Percentiles rank a stretch among this genome's conserved stretches.
Conservation (phyloP, 352 stramenopile species). For the Globisporangium uncinulatum region DNA sequence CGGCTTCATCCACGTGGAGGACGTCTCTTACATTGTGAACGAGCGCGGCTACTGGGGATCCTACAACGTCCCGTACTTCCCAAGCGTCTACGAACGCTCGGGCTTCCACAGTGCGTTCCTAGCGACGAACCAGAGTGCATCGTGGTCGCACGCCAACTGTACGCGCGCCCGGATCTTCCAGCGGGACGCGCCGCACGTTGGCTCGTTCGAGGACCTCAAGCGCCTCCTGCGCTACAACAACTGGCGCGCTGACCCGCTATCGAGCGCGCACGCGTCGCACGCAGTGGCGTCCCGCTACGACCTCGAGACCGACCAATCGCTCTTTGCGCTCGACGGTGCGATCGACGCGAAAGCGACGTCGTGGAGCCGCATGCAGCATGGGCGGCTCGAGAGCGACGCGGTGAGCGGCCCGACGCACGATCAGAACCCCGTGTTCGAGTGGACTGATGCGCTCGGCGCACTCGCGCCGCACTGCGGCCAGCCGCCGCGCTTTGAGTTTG, state of each 20-base stretch:
- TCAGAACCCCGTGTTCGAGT: conserved; percentile 56
- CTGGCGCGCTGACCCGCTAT: conserved; percentile 48
- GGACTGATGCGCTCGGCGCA: conserved; percentile 26
- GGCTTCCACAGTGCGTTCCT: conserved; percentile 41
- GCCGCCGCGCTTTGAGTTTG: conserved; percentile 34
- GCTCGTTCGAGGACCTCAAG: conserved; percentile 48
- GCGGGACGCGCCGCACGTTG: conserved; percentile 37
- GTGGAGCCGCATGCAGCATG: conserved; percentile 15
- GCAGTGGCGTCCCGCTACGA: conserved; percentile 68
- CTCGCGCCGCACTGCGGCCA: conserved; percentile 27
- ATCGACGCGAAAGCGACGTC: conserved; percentile 79
- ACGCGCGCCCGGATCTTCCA: conserved; percentile 52
- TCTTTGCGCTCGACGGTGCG: conserved; percentile 39
- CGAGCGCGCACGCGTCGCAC: conserved; percentile 32
- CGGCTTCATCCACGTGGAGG: conserved; percentile 38
- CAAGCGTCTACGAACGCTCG: conserved; percentile 42
- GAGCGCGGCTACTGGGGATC: conserved; percentile 63
- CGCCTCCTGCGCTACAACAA: conserved; percentile 63
- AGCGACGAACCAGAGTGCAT: conserved; percentile 25
- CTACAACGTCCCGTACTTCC: conserved; percentile 84
- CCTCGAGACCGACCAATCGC: conserved; percentile 29
- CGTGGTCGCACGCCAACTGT: conserved; percentile 38
- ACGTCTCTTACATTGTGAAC: conserved; percentile 50
- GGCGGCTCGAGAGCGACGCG: conserved; percentile 38
- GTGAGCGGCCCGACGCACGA: conserved; percentile 54